Evolutionary conservation across 768 basidiomycete species (phyloP).

Genomic region (Gloeopeniophorella convolvens): DNA sequence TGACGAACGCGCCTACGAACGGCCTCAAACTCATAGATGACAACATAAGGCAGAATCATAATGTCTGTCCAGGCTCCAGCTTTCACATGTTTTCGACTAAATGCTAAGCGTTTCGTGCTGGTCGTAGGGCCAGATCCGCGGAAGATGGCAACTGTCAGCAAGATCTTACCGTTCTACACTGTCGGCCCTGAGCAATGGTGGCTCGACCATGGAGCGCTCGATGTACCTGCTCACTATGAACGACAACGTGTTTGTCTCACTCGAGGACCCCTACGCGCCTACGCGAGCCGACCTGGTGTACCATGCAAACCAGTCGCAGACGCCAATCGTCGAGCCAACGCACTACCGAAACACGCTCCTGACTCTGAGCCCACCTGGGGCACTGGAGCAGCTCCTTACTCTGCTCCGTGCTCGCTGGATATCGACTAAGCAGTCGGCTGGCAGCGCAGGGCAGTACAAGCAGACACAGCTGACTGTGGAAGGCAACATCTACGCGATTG

Average conservation of each 20-base stretch:
- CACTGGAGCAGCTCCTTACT: slow-evolving; percentile 65
- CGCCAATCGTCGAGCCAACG: slow-evolving; percentile 28
- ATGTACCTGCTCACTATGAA: slow-evolving; percentile 78
- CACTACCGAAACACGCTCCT: slow-evolving; percentile 76
- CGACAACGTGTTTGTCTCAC: slow-evolving; percentile 70
- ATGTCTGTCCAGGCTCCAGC: slow-evolving; percentile 34
- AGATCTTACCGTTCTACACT: slow-evolving; percentile 73
- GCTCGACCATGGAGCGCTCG: slow-evolving; percentile 52
- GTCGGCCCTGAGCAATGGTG: slow-evolving; percentile 44
- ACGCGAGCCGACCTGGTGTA: slow-evolving; percentile 55
- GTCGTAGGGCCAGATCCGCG: slow-evolving; percentile 48
- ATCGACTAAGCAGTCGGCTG: slow-evolving; percentile 38
- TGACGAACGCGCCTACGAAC: slow-evolving; percentile 75
- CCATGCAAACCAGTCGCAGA: slow-evolving; percentile 24
- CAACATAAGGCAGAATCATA: slow-evolving; percentile 66
- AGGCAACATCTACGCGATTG: slow-evolving; percentile 67
- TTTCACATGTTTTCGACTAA: slow-evolving; percentile 11
- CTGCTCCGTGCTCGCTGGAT: slow-evolving; percentile 76
- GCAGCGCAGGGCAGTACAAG: slow-evolving; percentile 39
- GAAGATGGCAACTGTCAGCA: slow-evolving; percentile 64
- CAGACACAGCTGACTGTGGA: slow-evolving; percentile 61
- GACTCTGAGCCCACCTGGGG: slow-evolving; percentile 66
- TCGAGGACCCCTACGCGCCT: slow-evolving; percentile 73
- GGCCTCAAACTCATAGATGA: slow-evolving; percentile 63
- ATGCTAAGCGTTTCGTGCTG: slow-evolving; percentile 19